Evolutionary conservation across 2,329 filamentous ascomycete genomes (phyloP).

Genomic region (Penicillium italicum): DNA sequence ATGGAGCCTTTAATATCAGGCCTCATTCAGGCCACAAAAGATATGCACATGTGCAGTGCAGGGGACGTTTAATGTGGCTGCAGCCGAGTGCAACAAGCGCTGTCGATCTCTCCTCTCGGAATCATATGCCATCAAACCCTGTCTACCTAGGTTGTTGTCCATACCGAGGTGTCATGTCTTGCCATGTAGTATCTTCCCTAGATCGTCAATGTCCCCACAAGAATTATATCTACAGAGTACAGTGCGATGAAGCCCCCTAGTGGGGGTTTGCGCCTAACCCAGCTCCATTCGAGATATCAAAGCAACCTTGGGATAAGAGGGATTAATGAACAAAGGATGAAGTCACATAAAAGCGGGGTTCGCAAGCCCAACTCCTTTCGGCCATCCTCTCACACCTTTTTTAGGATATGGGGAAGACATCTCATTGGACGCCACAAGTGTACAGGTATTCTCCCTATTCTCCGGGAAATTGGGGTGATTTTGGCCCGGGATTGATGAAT

Average conservation of each 20-base stretch:
- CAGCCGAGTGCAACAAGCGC: neutral
- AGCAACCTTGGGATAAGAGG: neutral
- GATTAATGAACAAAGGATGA: neutral
- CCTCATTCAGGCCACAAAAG: rapidly evolving
- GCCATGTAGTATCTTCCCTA: neutral
- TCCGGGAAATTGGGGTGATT: neutral
- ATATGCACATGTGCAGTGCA: neutral
- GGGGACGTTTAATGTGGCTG: neutral
- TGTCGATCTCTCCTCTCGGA: neutral
- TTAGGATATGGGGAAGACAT: neutral
- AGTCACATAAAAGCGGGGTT: constrained; percentile 5
- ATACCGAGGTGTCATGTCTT: neutral
- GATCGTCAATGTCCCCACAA: neutral
- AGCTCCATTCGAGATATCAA: neutral
- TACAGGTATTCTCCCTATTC: neutral
- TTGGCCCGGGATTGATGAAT: neutral
- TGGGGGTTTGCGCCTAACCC: neutral
- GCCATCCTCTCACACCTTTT: neutral
- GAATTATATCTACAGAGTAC: neutral
- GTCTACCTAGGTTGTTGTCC: constrained; percentile 3
- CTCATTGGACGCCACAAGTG: neutral
- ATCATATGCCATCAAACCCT: neutral
- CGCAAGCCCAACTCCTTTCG: constrained; percentile 2
- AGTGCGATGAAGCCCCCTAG: no score
- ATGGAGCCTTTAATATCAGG: neutral